phyloP scores from a whole-genome alignment of 2,329 filamentous ascomycete genomes.

The Cephalotrichum gorgonifer region DNA sequence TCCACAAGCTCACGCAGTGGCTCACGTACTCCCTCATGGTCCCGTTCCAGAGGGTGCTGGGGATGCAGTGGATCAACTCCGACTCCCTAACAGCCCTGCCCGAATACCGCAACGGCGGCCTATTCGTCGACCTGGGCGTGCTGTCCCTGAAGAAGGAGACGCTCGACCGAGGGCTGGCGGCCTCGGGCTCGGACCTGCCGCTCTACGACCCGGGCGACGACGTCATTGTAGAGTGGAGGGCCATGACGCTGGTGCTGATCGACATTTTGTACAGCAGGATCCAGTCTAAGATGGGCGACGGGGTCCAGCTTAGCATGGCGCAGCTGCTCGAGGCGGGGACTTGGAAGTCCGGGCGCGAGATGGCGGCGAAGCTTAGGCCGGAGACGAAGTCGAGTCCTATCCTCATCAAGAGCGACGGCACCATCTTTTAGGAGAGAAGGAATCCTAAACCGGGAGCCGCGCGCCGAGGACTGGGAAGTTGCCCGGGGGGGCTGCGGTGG shows the following conservation, averaged over 20 bases:
- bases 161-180: slow-evolving; percentile 27
- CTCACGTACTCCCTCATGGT: slow-evolving; percentile 64
- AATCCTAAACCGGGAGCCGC: no score
- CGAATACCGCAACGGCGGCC: slow-evolving; percentile 62
- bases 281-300: slow-evolving; percentile 20
- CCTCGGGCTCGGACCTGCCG: slow-evolving; percentile 32
- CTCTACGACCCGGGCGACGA: slow-evolving; percentile 44
- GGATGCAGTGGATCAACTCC: slow-evolving; percentile 38
- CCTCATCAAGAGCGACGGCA: slow-evolving; percentile 71
- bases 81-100: slow-evolving; percentile 56
- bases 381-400: slow-evolving; percentile 77
- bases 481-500: no score
- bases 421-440: slow-evolving; percentile 51
- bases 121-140: slow-evolving; percentile 52
- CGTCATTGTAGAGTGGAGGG: slow-evolving; percentile 50
- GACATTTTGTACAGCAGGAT: slow-evolving; percentile 37
- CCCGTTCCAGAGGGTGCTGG: slow-evolving; percentile 43
- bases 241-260: slow-evolving; percentile 45
- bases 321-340: slow-evolving; percentile 43
- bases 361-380: slow-evolving; percentile 68
- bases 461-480: no score
- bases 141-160: slow-evolving; percentile 37
- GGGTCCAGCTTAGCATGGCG: slow-evolving; percentile 29
- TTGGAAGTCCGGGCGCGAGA: slow-evolving; percentile 62
- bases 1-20: slow-evolving; percentile 62